Evolutionary conservation across 1,284 basidiomycete species (phyloP).

Genomic region (Termitomyces sp.): DNA sequence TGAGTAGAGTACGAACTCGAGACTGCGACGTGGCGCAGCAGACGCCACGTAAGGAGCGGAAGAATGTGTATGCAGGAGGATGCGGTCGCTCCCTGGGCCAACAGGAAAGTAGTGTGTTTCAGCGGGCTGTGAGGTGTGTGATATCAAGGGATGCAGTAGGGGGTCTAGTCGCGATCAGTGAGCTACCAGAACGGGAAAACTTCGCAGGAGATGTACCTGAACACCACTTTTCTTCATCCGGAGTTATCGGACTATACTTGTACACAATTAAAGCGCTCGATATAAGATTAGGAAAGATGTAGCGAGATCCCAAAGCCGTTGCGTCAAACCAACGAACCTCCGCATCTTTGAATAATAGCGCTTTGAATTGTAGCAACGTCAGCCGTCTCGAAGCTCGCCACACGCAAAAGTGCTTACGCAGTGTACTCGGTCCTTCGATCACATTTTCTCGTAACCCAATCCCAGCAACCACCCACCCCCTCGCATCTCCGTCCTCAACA

Average conservation of each 20-base stretch:
- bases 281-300: slow-evolving; percentile 45
- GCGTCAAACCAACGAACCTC: slow-evolving; percentile 27
- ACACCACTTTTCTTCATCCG: slow-evolving; percentile 20
- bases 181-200: slow-evolving; percentile 4
- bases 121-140: slow-evolving; percentile 47
- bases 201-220: slow-evolving; percentile 20
- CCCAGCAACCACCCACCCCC: slow-evolving; percentile 62
- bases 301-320: slow-evolving; percentile 27
- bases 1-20: slow-evolving; percentile 55
- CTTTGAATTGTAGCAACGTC: slow-evolving; percentile 21
- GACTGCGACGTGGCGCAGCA: slow-evolving; percentile 26
- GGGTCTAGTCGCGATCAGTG: slow-evolving; percentile 30
- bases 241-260: slow-evolving; percentile 33
- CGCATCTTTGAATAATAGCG: slow-evolving; percentile 30
- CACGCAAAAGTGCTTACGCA: slow-evolving; percentile 38
- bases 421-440: slow-evolving; percentile 28
- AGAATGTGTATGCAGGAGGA: slow-evolving; percentile 69
- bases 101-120: slow-evolving; percentile 74
- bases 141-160: slow-evolving; percentile 51
- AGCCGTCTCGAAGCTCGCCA: slow-evolving; percentile 13
- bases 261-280: slow-evolving; percentile 64
- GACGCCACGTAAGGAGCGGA: slow-evolving; percentile 58
- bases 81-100: slow-evolving; percentile 27
- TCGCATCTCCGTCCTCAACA: slow-evolving; percentile 45
- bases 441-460: slow-evolving; percentile 33